Evolutionary conservation across 2,329 filamentous ascomycete genomes (phyloP), one percentile per base, ranked within the genome.

Genomic region (Podosphaera fusca): DNA sequence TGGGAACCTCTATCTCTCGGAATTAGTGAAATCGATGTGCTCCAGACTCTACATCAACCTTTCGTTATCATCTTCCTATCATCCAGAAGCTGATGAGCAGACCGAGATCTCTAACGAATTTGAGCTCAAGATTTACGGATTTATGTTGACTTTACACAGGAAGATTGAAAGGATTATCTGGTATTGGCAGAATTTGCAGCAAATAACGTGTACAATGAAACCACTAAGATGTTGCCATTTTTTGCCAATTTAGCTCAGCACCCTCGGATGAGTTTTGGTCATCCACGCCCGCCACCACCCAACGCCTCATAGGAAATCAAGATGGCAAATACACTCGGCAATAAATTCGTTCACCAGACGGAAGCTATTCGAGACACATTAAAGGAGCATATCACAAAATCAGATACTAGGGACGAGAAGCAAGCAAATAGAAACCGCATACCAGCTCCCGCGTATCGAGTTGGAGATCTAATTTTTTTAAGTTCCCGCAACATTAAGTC

Each of bases 1-100:
- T 21, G 61, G 60, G 6, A 42, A 55, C 3, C 30, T 55, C 14
- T 62, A 62, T 47, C 51, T 54, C 5, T 56, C 31, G 0, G 54
- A 58, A 9, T 59, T 62, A 42, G 62, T 56, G 61, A 56, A 58
- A 52, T 21, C 46, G 5, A 38, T 62, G 1, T 60, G 45, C 31
- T 14, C 7, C 12, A 31, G 21, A 42, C 50, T 61, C 10, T n/a
- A 38, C 10, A 56, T 59, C 7, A 55, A 56, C 10, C 53, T 58
- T 3, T 12, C 33, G 6, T 38, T 60, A 21, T 59, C 57, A 4
- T 59, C 57, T 2, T 49, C 57, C 6, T 61, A 58, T 47, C 56
- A 63, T 36, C 58, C 50, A 4, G 36, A 62, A 56, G 59, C 61
- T 1, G 60, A 63, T 47, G 53, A 61, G 8, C 55, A 60, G 14